Evolutionary conservation across 257 asterid species (phyloP).

Genomic region (Scutellaria barbata): DNA sequence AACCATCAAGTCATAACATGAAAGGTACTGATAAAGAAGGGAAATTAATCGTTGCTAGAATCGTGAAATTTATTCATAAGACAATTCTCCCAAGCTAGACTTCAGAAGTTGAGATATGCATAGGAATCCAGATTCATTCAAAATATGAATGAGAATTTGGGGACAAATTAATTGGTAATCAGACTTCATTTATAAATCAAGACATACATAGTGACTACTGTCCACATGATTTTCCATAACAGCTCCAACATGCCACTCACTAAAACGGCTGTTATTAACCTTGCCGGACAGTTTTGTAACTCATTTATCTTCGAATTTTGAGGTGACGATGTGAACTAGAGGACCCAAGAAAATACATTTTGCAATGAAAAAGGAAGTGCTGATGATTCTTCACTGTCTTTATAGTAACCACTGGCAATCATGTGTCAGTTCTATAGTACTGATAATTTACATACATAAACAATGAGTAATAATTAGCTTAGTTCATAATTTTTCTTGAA

Average conservation of each 20-base stretch:
- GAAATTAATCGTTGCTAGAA: background rate
- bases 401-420: no score
- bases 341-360: no score
- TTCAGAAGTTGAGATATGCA: conserved; percentile 2
- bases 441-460: no score
- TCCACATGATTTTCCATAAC: background rate
- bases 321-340: no score
- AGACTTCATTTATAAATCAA: background rate
- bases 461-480: background rate
- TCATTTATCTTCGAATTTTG: background rate
- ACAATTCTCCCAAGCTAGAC: conserved; percentile 1
- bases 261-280: background rate
- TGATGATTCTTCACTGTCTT: no score
- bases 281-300: conserved; percentile 3
- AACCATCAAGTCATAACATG: conserved; percentile 1
- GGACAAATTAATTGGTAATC: background rate
- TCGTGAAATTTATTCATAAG: background rate
- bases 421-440: no score
- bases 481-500: background rate
- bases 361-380: no score
- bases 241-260: conserved; percentile 25
- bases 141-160: conserved; percentile 1
- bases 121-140: conserved; percentile 1
- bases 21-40: background rate
- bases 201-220: background rate